Evolutionary conservation across 768 basidiomycete species (phyloP).

Genomic region (Russula abietina): DNA sequence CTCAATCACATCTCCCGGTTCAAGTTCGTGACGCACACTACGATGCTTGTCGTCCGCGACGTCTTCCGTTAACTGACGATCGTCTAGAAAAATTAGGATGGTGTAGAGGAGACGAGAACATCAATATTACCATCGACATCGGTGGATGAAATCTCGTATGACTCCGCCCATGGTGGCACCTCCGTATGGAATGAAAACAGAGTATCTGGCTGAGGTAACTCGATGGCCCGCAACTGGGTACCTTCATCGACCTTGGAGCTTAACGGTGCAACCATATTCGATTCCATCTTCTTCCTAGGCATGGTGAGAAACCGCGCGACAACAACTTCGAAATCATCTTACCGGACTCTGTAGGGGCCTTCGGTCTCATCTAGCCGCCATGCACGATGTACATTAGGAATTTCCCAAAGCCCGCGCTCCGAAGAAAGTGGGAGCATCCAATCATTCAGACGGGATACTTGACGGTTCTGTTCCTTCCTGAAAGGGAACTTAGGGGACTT

Average conservation of each 20-base stretch:
- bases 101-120: not conserved
- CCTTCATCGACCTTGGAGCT: conserved; percentile 44
- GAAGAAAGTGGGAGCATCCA: conserved; percentile 58
- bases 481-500: conserved; percentile 5
- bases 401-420: conserved; percentile 82
- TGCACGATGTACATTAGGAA: conserved; percentile 38
- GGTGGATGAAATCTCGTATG: conserved; percentile 59
- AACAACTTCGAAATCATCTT: conserved; percentile 18
- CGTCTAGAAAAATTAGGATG: conserved; percentile 32
- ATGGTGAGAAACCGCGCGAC: not conserved
- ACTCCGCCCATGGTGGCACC: conserved; percentile 68
- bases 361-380: conserved; percentile 93
- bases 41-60: conserved; percentile 85
- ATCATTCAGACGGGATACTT: conserved; percentile 52
- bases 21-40: conserved; percentile 77
- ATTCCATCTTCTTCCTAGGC: conserved; percentile 71
- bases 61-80: conserved; percentile 60
- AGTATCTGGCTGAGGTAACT: conserved; percentile 46
- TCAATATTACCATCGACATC: conserved; percentile 49
- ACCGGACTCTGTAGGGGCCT: conserved; percentile 84
- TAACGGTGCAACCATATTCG: conserved; percentile 41
- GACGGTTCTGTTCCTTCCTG: conserved; percentile 74
- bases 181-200: conserved; percentile 49
- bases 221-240: conserved; percentile 44
- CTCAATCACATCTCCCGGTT: conserved; percentile 86